Conservation (phyloP, 257 asterid species). For the Solanum phureja region DNA sequence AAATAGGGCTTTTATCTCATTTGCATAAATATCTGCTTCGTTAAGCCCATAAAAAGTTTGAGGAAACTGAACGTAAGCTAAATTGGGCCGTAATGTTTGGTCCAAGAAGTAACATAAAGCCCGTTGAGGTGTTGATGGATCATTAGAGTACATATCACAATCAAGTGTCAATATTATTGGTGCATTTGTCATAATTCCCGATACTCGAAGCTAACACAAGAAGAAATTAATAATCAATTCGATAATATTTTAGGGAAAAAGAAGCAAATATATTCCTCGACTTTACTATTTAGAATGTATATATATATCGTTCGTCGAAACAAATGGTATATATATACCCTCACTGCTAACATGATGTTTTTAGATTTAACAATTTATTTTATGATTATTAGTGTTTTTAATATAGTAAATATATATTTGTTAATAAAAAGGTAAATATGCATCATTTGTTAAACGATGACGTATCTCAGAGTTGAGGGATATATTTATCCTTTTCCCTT, state of each 20-base stretch:
- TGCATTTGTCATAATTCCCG: conserved; percentile 58
- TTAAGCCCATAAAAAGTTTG: conserved; percentile 60
- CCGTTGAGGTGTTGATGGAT: conserved; percentile 43
- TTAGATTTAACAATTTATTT: no score
- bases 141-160: conserved; percentile 80
- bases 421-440: no score
- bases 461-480: background rate
- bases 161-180: conserved; percentile 64
- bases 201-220: conserved; percentile 53
- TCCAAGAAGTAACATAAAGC: conserved; percentile 32
- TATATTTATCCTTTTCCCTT: background rate
- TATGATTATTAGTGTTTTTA: no score
- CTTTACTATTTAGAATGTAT: background rate
- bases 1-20: conserved; percentile 40
- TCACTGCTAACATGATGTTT: background rate
- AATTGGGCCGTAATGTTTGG: conserved; percentile 21
- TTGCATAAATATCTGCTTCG: conserved; percentile 49
- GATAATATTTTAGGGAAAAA: background rate
- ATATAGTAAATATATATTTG: background rate
- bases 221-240: background rate
- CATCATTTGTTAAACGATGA: background rate
- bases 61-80: conserved; percentile 65
- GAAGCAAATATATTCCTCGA: background rate
- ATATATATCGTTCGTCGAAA: no score
- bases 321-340: no score